Evolutionary conservation across 1,284 basidiomycete genomes (phyloP), one percentile per base, ranked within the genome.

Genomic region (Exobasidium cylindrosporum): DNA sequence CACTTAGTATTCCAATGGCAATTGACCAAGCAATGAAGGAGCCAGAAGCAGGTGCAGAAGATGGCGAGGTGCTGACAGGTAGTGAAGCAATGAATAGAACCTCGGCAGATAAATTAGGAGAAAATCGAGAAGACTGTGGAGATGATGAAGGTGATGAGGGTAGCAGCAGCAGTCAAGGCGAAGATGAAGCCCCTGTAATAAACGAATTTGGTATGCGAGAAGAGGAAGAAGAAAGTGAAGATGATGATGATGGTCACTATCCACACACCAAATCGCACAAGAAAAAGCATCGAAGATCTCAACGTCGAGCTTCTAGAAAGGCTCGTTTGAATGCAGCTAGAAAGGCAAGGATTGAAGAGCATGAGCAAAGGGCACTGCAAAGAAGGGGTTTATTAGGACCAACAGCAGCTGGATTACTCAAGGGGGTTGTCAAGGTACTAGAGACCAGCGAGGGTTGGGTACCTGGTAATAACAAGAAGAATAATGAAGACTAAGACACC

Each of bases 1-100:
- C 89, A 13, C 84, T 92, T 61, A 85, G 84, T 58, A 85, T 91
- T 6, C 90, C 90, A 2, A 84, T 91, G 66, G 87, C 85, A 0
- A 84, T 92, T 26, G 90, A 92, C 74, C 83, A 83, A 50, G 89
- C 89, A 0, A 83, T 91, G 67, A 68, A 76, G 53, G 74, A 70
- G 47, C 70, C 74, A 17, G 62, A 43, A 28, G 13, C 45, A 23
- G 53, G 26, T 29, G 30, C 24, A 28, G 3, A 14, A 23, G 14
- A n/a, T 31, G 13, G 56, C 66, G 61, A 63, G 3, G 60, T 64
- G 3, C 53, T 65, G 5, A 57, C 32, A 4, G 40, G 64, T 62
- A 23, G 44, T 59, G 23, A 54, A 56, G 43, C 21, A 28, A 44
- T 10, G 31, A 26, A 11, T 3, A 29, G 56, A 10, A 7, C 10